Evolutionary conservation across 306 rosid genomes (phyloP).

Genomic region (Acacia crassicarpa): DNA sequence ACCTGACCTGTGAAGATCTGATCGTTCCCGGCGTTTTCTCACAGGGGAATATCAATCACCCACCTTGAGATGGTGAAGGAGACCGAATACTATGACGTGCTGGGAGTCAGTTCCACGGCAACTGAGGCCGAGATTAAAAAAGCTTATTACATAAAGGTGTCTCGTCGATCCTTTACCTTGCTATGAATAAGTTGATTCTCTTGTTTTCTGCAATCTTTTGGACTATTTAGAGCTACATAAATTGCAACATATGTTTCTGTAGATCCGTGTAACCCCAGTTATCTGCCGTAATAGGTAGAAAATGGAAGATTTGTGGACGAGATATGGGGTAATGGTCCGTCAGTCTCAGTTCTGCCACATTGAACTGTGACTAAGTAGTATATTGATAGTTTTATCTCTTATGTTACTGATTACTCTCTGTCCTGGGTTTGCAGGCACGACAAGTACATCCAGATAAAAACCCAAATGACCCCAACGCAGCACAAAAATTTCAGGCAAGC

Average conservation of each 20-base stretch:
- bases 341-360: not conserved
- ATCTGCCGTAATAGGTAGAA: constrained; percentile 17
- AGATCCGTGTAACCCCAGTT: constrained; percentile 18
- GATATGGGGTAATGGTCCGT: not conserved
- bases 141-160: constrained; percentile 95
- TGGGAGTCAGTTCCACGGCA: constrained; percentile 84
- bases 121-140: constrained; percentile 95
- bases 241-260: constrained; percentile 8
- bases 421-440: constrained; percentile 66
- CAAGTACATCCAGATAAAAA: constrained; percentile 99
- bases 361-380: constrained; percentile 14
- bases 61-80: constrained; percentile 84
- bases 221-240: not conserved
- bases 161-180: not conserved
- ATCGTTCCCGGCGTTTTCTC: not conserved
- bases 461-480: constrained; percentile 95
- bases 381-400: not conserved
- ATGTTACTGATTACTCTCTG: constrained; percentile 8
- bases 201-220: not conserved
- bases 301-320: not conserved
- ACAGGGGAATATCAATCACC: constrained; percentile 5
- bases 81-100: constrained; percentile 90
- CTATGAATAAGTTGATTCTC: constrained; percentile 1
- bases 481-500: constrained; percentile 92
- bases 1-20: constrained; percentile 1